A percentile compares a stretch with the other conserved stretches of the same genome.
phyloP scores from a whole-genome alignment of 352 stramenopile species.

The Globisporangium barbulae region DNA sequence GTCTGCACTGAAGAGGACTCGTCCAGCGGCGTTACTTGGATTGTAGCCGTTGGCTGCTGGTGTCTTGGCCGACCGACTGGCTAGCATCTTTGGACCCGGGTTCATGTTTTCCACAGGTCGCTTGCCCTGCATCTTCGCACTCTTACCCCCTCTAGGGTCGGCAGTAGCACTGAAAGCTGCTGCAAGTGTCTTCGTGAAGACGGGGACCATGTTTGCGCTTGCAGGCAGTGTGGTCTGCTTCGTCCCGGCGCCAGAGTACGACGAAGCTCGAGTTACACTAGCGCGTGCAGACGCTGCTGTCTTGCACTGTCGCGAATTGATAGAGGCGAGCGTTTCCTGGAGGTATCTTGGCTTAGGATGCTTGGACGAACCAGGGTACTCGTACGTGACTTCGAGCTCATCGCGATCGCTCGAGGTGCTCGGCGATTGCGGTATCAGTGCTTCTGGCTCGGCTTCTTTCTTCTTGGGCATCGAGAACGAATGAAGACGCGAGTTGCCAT shows the following conservation, averaged over 20 bases:
- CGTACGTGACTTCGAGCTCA: conserved; percentile 37
- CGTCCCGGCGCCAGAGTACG: conserved; percentile 20
- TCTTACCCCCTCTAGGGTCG: conserved; percentile 9
- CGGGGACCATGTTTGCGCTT: conserved; percentile 11
- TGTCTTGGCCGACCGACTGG: conserved; percentile 11
- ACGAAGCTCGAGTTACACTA: conserved; percentile 18
- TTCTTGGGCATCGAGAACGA: conserved; percentile 40
- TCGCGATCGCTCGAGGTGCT: conserved; percentile 31
- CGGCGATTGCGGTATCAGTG: conserved; percentile 29
- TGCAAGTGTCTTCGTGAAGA: conserved; percentile 19
- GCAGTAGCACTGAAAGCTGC: not conserved
- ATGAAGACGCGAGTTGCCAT: conserved; percentile 21
- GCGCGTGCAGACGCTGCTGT: conserved; percentile 1
- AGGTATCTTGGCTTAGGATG: conserved; percentile 42
- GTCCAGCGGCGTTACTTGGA: not conserved
- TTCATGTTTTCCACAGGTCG: conserved; percentile 10
- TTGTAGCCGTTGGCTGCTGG: conserved; percentile 2
- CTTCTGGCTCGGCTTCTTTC: conserved; percentile 28
- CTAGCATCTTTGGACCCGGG: conserved; percentile 14
- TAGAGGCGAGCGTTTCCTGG: conserved; percentile 47
- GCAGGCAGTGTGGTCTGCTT: conserved; percentile 22
- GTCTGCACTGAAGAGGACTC: conserved; percentile 16
- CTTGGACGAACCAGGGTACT: conserved; percentile 16
- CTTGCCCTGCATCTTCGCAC: not conserved
- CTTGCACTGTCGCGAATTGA: conserved; percentile 44